Conservation (phyloP, 805 yeast species). For the Lipomyces japonicus region DNA sequence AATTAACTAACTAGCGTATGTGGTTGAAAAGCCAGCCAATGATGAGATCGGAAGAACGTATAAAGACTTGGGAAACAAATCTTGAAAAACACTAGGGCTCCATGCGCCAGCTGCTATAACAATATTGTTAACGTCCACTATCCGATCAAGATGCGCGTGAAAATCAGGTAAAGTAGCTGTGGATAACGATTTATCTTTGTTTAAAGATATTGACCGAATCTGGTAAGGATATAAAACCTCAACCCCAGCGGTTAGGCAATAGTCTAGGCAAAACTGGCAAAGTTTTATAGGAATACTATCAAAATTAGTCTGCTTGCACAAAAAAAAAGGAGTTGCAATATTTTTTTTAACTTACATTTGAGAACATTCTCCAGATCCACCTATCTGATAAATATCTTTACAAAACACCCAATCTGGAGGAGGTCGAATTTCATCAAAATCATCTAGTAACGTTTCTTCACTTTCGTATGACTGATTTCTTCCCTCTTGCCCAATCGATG, state of each 20-base stretch:
- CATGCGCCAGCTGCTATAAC: constrained; percentile 30
- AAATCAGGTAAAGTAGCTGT: constrained; percentile 13
- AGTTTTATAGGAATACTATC: constrained; percentile 20
- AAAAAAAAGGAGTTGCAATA: background rate
- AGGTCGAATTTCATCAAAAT: constrained; percentile 9
- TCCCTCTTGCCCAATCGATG: background rate
- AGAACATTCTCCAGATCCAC: constrained; percentile 24
- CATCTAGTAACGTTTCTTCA: constrained; percentile 13
- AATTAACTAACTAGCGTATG: constrained; percentile 11
- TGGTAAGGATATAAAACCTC: constrained; percentile 21
- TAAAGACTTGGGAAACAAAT: constrained; percentile 18
- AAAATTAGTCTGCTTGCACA: background rate
- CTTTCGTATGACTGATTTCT: background rate
- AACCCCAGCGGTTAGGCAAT: constrained; percentile 23
- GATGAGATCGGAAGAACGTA: constrained; percentile 22
- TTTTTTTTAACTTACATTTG: constrained; percentile 14
- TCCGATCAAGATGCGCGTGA: constrained; percentile 5
- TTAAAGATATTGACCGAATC: constrained; percentile 4
- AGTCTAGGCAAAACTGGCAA: constrained; percentile 20
- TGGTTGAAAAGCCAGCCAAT: constrained; percentile 25
- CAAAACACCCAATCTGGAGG: constrained; percentile 27
- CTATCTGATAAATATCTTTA: constrained; percentile 18
- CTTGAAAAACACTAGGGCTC: constrained; percentile 19
- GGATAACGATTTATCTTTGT: constrained; percentile 3
- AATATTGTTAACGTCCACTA: constrained; percentile 13